Evolutionary conservation across 768 basidiomycete genomes (phyloP), one percentile per base, ranked within the genome.

Genomic region (Lepiota subincarnata): DNA sequence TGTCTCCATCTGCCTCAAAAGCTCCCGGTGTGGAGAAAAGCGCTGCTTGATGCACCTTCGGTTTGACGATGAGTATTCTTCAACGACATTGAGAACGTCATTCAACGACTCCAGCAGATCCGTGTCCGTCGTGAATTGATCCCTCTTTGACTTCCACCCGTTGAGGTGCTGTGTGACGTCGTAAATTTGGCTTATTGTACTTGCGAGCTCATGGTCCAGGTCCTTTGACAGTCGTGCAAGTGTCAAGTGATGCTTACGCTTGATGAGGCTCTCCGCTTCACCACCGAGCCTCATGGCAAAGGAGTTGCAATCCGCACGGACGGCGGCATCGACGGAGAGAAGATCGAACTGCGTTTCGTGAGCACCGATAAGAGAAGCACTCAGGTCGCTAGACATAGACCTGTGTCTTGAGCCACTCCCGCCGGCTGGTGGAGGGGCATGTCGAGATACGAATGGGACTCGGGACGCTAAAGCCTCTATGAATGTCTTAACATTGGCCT

Each of bases 231-330:
- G 71, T 31, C 69, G 70, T 12, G 81, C 78, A 16, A 86, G 67
- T 20, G 72, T 70, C 53, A 87, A 67, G 56, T 79, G 77, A 26
- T 71, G 67, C 12, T 71, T 69, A 39, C 78, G 74, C 50, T 76
- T 74, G 16, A 73, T 65, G 28, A 91, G 65, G 8, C 62, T 64
- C 49, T 83, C 80, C 34, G 83, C 54, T 24, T 69, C 73, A n/a
- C 81, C 82, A 3, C 73, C 73, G 13, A 91, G 74, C 54, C 78
- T 71, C 70, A 91, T 81, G 45, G 82, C 70, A 60, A 81, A 82
- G n/a, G 79, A 68, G 64, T 92, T 90, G 41, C 79, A 78, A 63
- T 89, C 84, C 11, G 77, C 64, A 26, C 90, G 84, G 54, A 91
- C 84, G 50, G 73, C 70, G 38, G 80, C 77, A 62, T 95, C 86